These are phyloP conservation scores for Alternaria solani DNA, from an alignment of 2,329 filamentous ascomycete species.

Conservation along the genomic window DNA sequence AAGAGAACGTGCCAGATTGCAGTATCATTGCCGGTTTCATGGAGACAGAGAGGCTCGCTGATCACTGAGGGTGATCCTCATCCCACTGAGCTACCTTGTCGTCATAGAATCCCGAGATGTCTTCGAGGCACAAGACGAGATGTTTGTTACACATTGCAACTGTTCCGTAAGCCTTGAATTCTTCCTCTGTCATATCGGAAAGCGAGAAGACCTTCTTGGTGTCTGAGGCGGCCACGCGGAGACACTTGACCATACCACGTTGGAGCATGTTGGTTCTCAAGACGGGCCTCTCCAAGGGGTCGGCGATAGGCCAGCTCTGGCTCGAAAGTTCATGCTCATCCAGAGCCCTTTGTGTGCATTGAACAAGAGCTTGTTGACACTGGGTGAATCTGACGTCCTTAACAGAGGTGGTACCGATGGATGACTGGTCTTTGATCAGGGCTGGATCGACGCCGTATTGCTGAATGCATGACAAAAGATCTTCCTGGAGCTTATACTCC, in stretches of 20 bases:
- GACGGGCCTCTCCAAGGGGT: background rate
- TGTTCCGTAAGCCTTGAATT: background rate
- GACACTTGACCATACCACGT: background rate
- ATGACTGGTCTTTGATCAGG: background rate
- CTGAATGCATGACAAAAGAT: background rate
- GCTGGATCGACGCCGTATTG: background rate
- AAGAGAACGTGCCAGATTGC: background rate
- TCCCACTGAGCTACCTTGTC: background rate
- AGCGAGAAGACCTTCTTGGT: background rate
- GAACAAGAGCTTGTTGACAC: background rate
- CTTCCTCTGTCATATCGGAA: background rate
- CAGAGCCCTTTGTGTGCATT: background rate
- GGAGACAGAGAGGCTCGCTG: background rate
- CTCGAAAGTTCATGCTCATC: background rate
- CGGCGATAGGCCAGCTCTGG: background rate
- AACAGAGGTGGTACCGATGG: background rate
- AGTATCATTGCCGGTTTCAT: background rate
- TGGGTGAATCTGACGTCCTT: background rate
- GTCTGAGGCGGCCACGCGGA: background rate
- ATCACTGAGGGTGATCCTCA: background rate
- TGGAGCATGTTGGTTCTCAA: background rate
- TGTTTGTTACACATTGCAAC: background rate
- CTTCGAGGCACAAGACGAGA: background rate
- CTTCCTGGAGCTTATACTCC: background rate
- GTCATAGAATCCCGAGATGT: background rate